Evolutionary conservation across 225 moss, liverwort and hornwort species (phyloP).

Genomic region (Sphagnum tenellum): DNA sequence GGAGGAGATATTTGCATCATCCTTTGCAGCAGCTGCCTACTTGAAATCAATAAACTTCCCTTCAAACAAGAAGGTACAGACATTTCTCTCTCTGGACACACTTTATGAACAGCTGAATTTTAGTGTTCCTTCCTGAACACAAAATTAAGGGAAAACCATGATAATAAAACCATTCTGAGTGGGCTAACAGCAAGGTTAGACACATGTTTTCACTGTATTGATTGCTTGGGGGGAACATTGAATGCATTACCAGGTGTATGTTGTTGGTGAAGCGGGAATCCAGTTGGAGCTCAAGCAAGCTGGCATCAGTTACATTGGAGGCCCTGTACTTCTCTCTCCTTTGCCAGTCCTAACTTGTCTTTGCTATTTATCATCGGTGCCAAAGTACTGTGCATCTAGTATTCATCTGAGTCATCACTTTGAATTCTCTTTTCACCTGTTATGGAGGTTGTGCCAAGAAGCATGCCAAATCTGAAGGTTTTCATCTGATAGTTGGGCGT

Average conservation of each 20-base stretch:
- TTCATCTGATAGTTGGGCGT: too few species aligned
- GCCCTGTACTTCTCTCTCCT: conserved; percentile 46
- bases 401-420: too few species aligned
- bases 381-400: too few species aligned
- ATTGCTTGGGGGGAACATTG: too few species aligned
- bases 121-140: not conserved
- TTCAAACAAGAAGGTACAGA: conserved; percentile 68
- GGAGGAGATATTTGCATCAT: conserved; percentile 96
- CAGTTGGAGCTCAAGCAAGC: conserved; percentile 73
- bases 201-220: too few species aligned
- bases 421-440: too few species aligned
- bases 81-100: not conserved
- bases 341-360: not conserved
- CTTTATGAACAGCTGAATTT: not conserved
- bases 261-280: conserved; percentile 56
- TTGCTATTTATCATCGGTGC: not conserved
- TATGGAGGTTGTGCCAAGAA: too few species aligned
- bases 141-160: not conserved
- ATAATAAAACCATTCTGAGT: not conserved
- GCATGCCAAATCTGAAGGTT: too few species aligned
- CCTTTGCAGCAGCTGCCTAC: conserved; percentile 87
- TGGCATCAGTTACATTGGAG: conserved; percentile 74
- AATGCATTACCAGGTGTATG: conserved; percentile 41
- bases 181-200: too few species aligned
- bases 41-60: conserved; percentile 85